Conservation (phyloP, 495 filamentous ascomycete genomes). For the Sordaria brevicollis region DNA sequence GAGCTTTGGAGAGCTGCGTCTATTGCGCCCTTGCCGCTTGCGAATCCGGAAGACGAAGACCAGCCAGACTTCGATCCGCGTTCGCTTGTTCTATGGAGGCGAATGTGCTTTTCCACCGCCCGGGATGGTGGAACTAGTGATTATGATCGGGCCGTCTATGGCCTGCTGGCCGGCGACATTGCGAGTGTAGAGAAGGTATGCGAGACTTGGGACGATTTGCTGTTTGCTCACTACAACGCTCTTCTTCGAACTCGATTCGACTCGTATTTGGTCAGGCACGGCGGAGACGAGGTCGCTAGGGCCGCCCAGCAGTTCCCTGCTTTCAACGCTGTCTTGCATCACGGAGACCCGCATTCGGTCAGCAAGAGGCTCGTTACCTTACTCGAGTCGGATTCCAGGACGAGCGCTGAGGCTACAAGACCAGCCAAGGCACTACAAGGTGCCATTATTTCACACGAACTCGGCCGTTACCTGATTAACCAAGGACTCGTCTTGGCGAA, state of each 20-base stretch:
- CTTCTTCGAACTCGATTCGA: conserved; percentile 64
- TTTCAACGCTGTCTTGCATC: conserved; percentile 41
- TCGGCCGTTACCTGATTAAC: conserved; percentile 45
- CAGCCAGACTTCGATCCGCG: conserved; percentile 30
- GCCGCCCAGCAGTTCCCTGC: conserved; percentile 34
- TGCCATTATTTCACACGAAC: conserved; percentile 48
- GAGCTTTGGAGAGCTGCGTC: conserved; percentile 78
- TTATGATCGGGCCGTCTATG: conserved; percentile 85
- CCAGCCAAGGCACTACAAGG: conserved; percentile 58
- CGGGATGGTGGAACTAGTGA: conserved; percentile 54
- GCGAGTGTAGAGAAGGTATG: conserved; percentile 66
- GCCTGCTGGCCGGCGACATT: conserved; percentile 73
- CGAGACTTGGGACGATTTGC: conserved; percentile 73
- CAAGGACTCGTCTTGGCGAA: conserved; percentile 48
- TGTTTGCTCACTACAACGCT: conserved; percentile 85
- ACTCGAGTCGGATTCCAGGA: conserved; percentile 38
- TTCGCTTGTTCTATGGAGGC: conserved; percentile 60
- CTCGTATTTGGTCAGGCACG: conserved; percentile 41
- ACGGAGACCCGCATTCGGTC: conserved; percentile 40
- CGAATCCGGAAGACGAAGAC: conserved; percentile 28
- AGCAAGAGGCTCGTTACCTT: conserved; percentile 39
- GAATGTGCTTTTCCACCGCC: conserved; percentile 71
- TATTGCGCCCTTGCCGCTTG: conserved; percentile 46
- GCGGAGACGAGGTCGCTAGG: conserved; percentile 27
- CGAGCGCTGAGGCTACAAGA: conserved; percentile 36